Base-by-base conservation (phyloP, 2,329 filamentous ascomycete genomes). In the Fusarium xyrophilum region DNA sequence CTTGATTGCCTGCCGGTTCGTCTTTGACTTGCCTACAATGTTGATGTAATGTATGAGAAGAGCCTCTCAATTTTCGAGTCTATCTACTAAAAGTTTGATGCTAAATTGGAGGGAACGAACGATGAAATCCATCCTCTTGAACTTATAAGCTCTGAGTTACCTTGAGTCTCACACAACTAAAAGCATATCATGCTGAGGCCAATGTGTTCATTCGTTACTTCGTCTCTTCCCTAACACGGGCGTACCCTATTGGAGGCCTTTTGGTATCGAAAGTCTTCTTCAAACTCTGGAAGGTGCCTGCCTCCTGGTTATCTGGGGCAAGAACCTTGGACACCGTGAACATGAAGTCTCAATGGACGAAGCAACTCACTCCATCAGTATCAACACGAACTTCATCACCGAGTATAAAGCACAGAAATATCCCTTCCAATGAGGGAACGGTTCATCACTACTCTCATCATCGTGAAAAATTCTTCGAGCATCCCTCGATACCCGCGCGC, bases 391-490 rank as follows among this genome's bases (percentile, higher is more conserved):
- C 25, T 51, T 33, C 32, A 53, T 46, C 38, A 28, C 23, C 25
- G 4, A 44, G 32, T 25, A 44, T 23, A 38, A 59, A 38, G 33
- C 27, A 25, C 15, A 44, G 2, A 14, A 27, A 9, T 23, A 14
- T 8, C 14, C 23, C 38, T 11, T 25, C 6, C 12, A 6, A 17
- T n/a, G 11, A 12, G 17, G 30, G 11, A 15, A 23, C 21, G 23
- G 19, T 32, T 51, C 17, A 66, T 53, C 32, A 7, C 56, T 65
- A 44, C 25, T 43, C 11, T 15, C 3, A 39, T 21, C 3, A 30
- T n/a, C 13, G 35, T 39, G 57, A 27, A 58, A 43, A 25, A 60
- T 60, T 32, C 30, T 60, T 65, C 40, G 21, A 57, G 30, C 33
- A 63, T 63, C 30, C 23, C 51, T 51, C 43, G 19, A 48, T 14